Conservation (phyloP, 768 basidiomycete species). For the Auricularia heimuer region DNA sequence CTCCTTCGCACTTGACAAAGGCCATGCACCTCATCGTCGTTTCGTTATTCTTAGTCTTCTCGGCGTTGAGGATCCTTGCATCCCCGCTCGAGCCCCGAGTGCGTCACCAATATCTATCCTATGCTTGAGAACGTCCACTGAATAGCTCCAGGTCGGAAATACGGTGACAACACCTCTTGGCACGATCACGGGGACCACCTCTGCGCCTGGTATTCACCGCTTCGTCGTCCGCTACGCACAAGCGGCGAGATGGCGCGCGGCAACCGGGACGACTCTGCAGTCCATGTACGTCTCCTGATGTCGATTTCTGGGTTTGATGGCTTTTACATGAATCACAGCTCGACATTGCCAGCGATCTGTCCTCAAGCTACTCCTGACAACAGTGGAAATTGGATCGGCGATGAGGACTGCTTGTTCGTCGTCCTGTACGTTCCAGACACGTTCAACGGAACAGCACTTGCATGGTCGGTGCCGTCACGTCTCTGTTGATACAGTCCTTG, state of each 20-base stretch:
- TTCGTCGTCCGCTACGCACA: neutral
- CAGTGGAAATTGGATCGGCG: slow-evolving; percentile 31
- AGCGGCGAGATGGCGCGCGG: neutral
- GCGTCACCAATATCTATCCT: neutral
- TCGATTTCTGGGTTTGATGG: neutral
- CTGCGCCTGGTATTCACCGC: neutral
- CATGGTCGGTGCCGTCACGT: slow-evolving; percentile 39
- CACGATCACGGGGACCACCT: neutral
- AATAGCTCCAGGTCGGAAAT: neutral
- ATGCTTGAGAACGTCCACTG: neutral
- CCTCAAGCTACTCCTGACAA: slow-evolving; percentile 46
- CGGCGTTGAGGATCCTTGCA: too few relatives aligned
- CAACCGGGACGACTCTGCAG: neutral
- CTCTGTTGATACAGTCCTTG: neutral
- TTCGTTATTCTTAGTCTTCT: too few relatives aligned
- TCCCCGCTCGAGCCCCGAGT: too few relatives aligned
- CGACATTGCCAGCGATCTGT: slow-evolving; percentile 58
- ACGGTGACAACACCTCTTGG: neutral
- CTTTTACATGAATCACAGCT: neutral
- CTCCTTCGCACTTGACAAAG: too few relatives aligned
- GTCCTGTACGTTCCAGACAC: slow-evolving; percentile 56
- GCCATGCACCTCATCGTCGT: too few relatives aligned
- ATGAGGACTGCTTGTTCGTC: slow-evolving; percentile 79
- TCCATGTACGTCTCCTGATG: neutral
- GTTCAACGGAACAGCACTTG: slow-evolving; percentile 35